Conservation (phyloP, 148 eudicot genomes). For the Chenopodium quinoa region DNA sequence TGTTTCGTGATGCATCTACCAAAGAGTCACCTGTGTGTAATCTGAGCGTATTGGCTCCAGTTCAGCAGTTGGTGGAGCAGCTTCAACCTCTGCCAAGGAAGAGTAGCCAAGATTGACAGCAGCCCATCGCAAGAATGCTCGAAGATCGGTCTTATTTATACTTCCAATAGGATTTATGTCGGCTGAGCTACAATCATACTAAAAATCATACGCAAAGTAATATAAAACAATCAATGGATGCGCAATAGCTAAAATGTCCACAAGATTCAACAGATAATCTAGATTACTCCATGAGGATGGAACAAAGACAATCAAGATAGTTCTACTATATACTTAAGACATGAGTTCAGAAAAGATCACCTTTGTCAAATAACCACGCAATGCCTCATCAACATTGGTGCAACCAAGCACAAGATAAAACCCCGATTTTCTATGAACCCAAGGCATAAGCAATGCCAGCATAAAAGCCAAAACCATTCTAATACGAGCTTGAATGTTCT, state of each 20-base stretch:
- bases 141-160: constrained; percentile 89
- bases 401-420: constrained; percentile 93
- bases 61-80: constrained; percentile 98
- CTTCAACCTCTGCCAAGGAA: constrained; percentile 85
- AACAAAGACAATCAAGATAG: not conserved
- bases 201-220: constrained; percentile 12
- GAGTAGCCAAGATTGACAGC: constrained; percentile 74
- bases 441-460: constrained; percentile 94
- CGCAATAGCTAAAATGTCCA: not conserved
- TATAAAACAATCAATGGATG: not conserved
- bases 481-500: constrained; percentile 95
- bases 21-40: constrained; percentile 67
- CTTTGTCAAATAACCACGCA: constrained; percentile 97
- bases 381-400: constrained; percentile 96
- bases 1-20: not conserved
- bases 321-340: not conserved
- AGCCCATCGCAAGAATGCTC: constrained; percentile 83
- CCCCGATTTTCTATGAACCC: constrained; percentile 93
- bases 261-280: not conserved
- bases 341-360: constrained; percentile 29
- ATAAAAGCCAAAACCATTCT: constrained; percentile 97
- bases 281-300: not conserved
- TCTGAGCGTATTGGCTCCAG: constrained; percentile 90
- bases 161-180: constrained; percentile 98
- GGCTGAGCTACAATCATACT: constrained; percentile 99